Evolutionary conservation across 805 yeast genomes (phyloP).

Genomic region (Teunomyces atbi): DNA sequence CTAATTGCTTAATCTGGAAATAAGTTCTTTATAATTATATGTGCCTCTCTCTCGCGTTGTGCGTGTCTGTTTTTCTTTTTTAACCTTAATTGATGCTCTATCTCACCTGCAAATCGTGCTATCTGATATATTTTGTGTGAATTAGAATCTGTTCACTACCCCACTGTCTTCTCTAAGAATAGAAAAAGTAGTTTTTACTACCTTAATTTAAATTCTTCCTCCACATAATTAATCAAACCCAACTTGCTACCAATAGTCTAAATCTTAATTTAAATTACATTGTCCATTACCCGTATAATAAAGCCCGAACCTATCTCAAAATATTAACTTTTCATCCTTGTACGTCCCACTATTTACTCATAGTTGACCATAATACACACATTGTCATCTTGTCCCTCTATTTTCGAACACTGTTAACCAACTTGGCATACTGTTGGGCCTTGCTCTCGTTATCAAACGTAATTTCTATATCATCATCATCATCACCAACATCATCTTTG

Average conservation of each 20-base stretch:
- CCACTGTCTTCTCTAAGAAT: no score
- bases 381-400: not conserved
- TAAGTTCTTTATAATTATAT: no score
- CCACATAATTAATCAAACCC: not conserved
- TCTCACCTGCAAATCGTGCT: not conserved
- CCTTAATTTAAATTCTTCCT: not conserved
- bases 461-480: slow-evolving; percentile 30
- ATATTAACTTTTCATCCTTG: no score
- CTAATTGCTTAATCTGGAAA: no score
- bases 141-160: not conserved
- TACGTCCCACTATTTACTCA: no score
- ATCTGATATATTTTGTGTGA: not conserved
- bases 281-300: no score
- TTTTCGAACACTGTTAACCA: not conserved
- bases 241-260: not conserved
- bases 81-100: not conserved
- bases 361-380: no score
- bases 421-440: slow-evolving; percentile 7
- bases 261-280: not conserved
- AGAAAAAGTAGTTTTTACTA: no score
- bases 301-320: no score
- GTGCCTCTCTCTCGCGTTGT: no score
- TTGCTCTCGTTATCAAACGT: slow-evolving; percentile 26
- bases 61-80: not conserved
- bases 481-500: slow-evolving; percentile 9